Evolutionary conservation across 768 basidiomycete genomes (phyloP).

Genomic region (Cantharellus anzutake): DNA sequence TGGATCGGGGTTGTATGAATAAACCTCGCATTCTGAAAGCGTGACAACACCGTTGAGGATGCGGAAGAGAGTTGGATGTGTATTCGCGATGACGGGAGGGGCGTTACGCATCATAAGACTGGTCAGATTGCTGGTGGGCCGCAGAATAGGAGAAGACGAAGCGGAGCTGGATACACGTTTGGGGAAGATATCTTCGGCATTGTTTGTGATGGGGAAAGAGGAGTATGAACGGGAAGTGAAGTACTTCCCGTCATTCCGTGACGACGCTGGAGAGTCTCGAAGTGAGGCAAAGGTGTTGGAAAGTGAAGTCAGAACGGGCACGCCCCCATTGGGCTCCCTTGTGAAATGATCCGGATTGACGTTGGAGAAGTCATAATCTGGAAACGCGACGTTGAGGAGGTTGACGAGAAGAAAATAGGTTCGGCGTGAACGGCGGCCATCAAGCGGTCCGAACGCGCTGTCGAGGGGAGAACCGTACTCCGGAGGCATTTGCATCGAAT

Average conservation of each 20-base stretch:
- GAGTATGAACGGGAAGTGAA: slow-evolving; percentile 67
- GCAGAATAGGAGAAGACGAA: not conserved
- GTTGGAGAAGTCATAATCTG: slow-evolving; percentile 92
- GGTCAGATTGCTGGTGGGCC: too few relatives aligned
- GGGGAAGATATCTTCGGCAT: slow-evolving; percentile 27
- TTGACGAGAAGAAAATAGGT: slow-evolving; percentile 92
- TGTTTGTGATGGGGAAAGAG: slow-evolving; percentile 46
- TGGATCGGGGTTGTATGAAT: slow-evolving; percentile 80
- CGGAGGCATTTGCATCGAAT: slow-evolving; percentile 45
- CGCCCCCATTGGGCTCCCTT: slow-evolving; percentile 42
- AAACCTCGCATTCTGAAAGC: slow-evolving; percentile 85
- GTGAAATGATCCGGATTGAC: slow-evolving; percentile 80
- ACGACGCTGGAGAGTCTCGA: slow-evolving; percentile 23
- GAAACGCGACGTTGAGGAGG: slow-evolving; percentile 92
- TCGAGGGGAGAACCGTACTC: slow-evolving; percentile 16
- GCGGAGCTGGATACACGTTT: slow-evolving; percentile 7
- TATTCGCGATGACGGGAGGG: slow-evolving; percentile 29
- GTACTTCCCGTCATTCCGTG: slow-evolving; percentile 24
- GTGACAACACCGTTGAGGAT: slow-evolving; percentile 81
- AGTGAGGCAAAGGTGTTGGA: slow-evolving; percentile 68
- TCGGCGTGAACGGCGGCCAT: slow-evolving; percentile 69
- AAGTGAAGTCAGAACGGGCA: slow-evolving; percentile 64
- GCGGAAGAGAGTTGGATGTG: slow-evolving; percentile 75
- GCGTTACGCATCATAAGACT: not conserved
- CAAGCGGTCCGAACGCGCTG: slow-evolving; percentile 76